phyloP scores from a whole-genome alignment of 208 protist species.

The Leishmania braziliensis region DNA sequence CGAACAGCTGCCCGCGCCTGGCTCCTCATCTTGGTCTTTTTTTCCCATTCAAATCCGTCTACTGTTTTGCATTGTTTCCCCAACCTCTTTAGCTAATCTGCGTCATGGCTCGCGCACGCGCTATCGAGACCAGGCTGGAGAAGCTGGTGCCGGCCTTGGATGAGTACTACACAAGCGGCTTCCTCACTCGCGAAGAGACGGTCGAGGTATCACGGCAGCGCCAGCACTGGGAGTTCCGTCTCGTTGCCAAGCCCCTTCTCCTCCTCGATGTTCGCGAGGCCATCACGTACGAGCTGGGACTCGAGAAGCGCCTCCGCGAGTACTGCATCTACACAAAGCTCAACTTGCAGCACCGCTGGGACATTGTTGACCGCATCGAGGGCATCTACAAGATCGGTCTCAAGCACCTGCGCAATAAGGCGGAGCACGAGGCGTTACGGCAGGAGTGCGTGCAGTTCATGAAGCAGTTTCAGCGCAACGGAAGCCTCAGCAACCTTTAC shows the following conservation, averaged over 20 bases:
- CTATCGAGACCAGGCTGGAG: constrained; percentile 89
- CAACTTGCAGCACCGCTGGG: constrained; percentile 78
- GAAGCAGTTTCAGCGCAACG: constrained; percentile 56
- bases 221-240: constrained; percentile 85
- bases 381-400: constrained; percentile 82
- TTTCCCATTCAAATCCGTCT: background rate
- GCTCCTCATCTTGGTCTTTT: background rate
- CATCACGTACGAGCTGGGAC: constrained; percentile 70
- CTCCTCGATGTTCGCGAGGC: constrained; percentile 83
- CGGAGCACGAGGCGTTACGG: constrained; percentile 60
- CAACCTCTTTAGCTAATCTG: background rate
- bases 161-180: constrained; percentile 86
- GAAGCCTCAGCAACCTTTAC: constrained; percentile 73
- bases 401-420: constrained; percentile 61
- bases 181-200: constrained; percentile 72
- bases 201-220: constrained; percentile 71
- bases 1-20: background rate
- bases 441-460: constrained; percentile 69
- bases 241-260: constrained; percentile 87
- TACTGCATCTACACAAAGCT: constrained; percentile 78
- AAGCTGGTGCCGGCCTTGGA: constrained; percentile 83
- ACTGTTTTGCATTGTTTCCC: background rate
- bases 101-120: constrained; percentile 77
- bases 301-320: constrained; percentile 64
- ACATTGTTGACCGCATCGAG: constrained; percentile 82